Evolutionary conservation across 2,329 filamentous ascomycete genomes (phyloP).

Genomic region (Fusarium succisae): DNA sequence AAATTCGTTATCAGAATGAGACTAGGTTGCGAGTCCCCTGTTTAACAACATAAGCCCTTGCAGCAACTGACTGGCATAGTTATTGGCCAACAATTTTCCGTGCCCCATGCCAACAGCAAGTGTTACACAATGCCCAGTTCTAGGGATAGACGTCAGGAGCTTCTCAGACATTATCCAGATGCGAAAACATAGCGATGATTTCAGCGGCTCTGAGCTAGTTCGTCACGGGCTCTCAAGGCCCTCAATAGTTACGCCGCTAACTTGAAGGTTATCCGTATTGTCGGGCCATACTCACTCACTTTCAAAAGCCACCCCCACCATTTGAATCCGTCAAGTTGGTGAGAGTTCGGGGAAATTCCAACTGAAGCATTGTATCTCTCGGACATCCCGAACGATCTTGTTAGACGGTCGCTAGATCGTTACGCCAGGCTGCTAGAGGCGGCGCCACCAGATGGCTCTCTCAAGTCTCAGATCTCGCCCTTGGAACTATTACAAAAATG

Average conservation of each 20-base stretch:
- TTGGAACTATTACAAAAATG: slow-evolving; percentile 31
- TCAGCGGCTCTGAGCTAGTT: background rate
- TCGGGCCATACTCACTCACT: background rate
- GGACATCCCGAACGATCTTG: background rate
- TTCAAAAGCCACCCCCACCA: background rate
- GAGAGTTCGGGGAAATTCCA: background rate
- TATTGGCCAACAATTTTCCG: slow-evolving; percentile 32
- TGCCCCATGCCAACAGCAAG: slow-evolving; percentile 11
- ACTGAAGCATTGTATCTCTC: background rate
- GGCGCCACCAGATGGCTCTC: slow-evolving; percentile 25
- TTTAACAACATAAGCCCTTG: background rate
- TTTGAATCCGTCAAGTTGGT: background rate
- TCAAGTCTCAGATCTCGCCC: slow-evolving; percentile 30
- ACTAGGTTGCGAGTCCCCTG: slow-evolving; percentile 11
- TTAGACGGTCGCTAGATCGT: background rate
- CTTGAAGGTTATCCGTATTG: background rate
- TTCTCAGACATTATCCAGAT: background rate
- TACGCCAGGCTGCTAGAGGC: slow-evolving; percentile 1
- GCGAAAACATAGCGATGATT: background rate
- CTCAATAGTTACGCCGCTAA: background rate
- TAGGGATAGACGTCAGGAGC: background rate
- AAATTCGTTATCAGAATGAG: slow-evolving; percentile 11
- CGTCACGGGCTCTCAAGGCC: background rate
- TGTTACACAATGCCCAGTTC: slow-evolving; percentile 7
- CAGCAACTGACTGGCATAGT: slow-evolving; percentile 5